Conservation (phyloP, 768 basidiomycete species). For the Termitomyces sp. region DNA sequence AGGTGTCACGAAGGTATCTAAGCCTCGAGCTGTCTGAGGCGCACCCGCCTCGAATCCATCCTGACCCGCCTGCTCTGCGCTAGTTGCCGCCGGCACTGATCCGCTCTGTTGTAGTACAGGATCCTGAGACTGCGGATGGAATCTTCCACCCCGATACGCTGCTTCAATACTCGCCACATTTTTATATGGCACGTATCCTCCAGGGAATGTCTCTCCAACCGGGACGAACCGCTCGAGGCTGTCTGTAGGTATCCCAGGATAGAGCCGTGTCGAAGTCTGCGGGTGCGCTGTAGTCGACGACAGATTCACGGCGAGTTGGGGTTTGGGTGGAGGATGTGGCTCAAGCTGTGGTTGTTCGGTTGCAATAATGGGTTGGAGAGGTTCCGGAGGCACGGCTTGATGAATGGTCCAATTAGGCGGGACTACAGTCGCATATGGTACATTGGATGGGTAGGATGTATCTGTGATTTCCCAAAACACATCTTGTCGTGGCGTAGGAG, state of each 20-base stretch:
- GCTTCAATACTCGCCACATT: conserved; percentile 5
- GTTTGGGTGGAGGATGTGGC: background rate
- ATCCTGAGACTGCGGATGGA: conserved; percentile 1
- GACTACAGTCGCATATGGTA: conserved; percentile 6
- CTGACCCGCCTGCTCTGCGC: background rate
- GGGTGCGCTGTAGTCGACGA: background rate
- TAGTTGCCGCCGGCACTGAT: background rate
- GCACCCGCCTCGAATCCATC: background rate
- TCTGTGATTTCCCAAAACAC: background rate
- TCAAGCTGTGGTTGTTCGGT: background rate
- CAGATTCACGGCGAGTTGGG: background rate
- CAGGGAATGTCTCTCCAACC: conserved; percentile 6
- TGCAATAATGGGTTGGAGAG: background rate
- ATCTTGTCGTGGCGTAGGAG: background rate
- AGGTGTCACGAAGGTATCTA: background rate
- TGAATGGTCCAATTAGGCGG: conserved; percentile 4
- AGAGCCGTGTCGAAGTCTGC: background rate
- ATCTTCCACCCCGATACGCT: background rate
- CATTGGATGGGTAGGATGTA: background rate
- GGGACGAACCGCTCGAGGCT: background rate
- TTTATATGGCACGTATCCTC: conserved; percentile 12
- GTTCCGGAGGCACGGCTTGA: background rate
- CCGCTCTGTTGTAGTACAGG: background rate
- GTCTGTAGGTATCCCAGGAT: background rate
- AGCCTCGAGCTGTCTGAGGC: background rate